A percentile compares a stretch with the other conserved stretches of the same genome.
Evolutionary conservation across 257 asterid species (phyloP).

Genomic region (Primulina tabacum): DNA sequence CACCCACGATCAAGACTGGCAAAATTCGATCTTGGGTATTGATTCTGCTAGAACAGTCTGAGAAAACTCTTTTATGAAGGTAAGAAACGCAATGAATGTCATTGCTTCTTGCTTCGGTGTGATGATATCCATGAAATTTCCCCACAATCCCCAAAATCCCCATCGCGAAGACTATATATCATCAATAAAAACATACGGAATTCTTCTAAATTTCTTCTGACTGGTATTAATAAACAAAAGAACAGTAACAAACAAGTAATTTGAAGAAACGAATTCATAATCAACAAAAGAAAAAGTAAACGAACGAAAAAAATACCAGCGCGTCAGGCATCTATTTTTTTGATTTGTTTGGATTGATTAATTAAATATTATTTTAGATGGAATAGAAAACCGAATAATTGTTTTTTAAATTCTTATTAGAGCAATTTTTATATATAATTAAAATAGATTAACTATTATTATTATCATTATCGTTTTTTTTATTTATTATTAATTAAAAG

Average conservation of each 20-base stretch:
- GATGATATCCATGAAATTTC: conserved; percentile 32
- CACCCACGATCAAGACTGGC: conserved; percentile 90
- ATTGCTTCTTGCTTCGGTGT: conserved; percentile 20
- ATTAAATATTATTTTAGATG: no score
- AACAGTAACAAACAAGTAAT: background rate
- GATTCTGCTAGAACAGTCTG: conserved; percentile 26
- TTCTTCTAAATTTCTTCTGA: background rate
- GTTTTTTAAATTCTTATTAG: no score
- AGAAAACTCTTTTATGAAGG: conserved; percentile 39
- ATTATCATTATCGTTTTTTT: no score
- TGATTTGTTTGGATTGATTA: no score
- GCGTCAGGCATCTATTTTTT: background rate
- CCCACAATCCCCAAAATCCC: conserved; percentile 36
- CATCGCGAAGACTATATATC: conserved; percentile 30
- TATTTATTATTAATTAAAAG: no score
- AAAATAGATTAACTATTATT: no score
- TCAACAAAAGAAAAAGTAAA: background rate
- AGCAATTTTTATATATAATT: no score
- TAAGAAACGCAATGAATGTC: conserved; percentile 16
- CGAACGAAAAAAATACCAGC: background rate
- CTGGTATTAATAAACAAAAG: background rate
- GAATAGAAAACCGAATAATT: no score
- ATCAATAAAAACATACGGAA: background rate
- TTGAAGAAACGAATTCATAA: background rate
- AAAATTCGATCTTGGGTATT: conserved; percentile 38